phyloP scores from a whole-genome alignment of 2,329 filamentous ascomycete species.

The Alternaria sp. region DNA sequence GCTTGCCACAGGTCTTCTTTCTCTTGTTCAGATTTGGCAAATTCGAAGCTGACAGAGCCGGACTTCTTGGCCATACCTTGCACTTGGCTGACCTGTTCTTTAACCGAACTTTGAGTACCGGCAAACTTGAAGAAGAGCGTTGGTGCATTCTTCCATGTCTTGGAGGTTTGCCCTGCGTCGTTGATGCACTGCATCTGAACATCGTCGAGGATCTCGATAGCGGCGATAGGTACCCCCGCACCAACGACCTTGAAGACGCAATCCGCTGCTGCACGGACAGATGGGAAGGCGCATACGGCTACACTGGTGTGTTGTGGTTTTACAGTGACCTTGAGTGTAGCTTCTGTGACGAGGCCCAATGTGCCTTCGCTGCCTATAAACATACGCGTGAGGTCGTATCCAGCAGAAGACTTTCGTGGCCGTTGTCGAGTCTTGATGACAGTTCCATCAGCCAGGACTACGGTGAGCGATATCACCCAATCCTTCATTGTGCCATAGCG shows the following conservation, averaged over 20 bases:
- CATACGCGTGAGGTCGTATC: constrained; percentile 88
- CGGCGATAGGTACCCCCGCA: constrained; percentile 83
- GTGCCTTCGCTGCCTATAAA: constrained; percentile 94
- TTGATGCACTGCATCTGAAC: constrained; percentile 85
- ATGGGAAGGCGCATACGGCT: constrained; percentile 73
- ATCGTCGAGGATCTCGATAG: constrained; percentile 93
- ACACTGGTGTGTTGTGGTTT: constrained; percentile 82
- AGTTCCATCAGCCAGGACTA: constrained; percentile 89
- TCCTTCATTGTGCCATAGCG: constrained; percentile 95
- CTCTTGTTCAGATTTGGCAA: constrained; percentile 71
- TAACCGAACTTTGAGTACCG: constrained; percentile 72
- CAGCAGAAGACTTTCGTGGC: constrained; percentile 87
- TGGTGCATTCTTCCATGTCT: constrained; percentile 73
- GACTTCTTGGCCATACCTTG: constrained; percentile 66
- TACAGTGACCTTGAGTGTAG: constrained; percentile 84
- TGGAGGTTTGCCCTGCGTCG: constrained; percentile 69
- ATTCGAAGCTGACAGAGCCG: constrained; percentile 74
- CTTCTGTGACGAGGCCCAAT: constrained; percentile 89
- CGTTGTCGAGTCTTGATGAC: constrained; percentile 89
- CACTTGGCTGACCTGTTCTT: constrained; percentile 79
- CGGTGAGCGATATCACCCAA: constrained; percentile 87
- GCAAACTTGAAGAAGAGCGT: constrained; percentile 82
- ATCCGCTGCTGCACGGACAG: constrained; percentile 75
- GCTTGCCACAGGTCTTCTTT: constrained; percentile 78
- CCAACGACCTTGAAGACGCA: constrained; percentile 84